phyloP scores from a whole-genome alignment of 2,329 filamentous ascomycete species.

The Penicillium sp. region DNA sequence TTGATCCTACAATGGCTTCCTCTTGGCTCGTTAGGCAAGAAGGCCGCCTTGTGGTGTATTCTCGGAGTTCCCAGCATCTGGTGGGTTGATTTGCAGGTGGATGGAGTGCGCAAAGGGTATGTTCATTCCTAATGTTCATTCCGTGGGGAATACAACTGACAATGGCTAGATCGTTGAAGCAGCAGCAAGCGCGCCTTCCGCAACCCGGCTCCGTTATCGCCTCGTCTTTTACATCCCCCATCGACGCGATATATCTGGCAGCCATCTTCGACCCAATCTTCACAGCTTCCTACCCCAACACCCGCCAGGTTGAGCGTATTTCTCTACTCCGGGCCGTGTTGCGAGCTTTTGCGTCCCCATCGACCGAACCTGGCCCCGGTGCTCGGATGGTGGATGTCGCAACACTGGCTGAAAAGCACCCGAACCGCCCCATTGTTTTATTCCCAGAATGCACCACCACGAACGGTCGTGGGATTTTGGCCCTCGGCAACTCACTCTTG shows the following conservation, averaged over 20 bases:
- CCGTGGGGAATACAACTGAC: too few species aligned
- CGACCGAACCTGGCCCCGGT: constrained; percentile 48
- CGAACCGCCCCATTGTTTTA: constrained; percentile 75
- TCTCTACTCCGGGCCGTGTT: constrained; percentile 75
- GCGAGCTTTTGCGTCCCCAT: constrained; percentile 67
- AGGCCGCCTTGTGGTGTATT: constrained; percentile 83
- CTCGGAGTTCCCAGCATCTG: constrained; percentile 89
- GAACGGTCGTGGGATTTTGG: constrained; percentile 87
- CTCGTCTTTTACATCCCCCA: constrained; percentile 85
- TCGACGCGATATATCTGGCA: constrained; percentile 91
- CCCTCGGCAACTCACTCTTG: constrained; percentile 76
- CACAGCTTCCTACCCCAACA: constrained; percentile 77
- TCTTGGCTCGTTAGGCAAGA: constrained; percentile 68
- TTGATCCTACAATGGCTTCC: constrained; percentile 80
- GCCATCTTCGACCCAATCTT: constrained; percentile 97
- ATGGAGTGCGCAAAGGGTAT: constrained; percentile 89
- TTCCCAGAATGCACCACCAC: constrained; percentile 95
- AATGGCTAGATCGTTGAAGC: constrained; percentile 61
- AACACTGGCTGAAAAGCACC: constrained; percentile 67
- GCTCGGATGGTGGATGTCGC: constrained; percentile 62
- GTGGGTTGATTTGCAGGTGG: constrained; percentile 98
- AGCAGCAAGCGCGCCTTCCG: constrained; percentile 73
- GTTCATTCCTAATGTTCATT: constrained; percentile 18
- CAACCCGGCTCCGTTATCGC: constrained; percentile 80
- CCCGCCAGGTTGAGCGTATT: constrained; percentile 72